phyloP scores from a whole-genome alignment of 2,329 filamentous ascomycete species.

The Colletotrichum sp. region DNA sequence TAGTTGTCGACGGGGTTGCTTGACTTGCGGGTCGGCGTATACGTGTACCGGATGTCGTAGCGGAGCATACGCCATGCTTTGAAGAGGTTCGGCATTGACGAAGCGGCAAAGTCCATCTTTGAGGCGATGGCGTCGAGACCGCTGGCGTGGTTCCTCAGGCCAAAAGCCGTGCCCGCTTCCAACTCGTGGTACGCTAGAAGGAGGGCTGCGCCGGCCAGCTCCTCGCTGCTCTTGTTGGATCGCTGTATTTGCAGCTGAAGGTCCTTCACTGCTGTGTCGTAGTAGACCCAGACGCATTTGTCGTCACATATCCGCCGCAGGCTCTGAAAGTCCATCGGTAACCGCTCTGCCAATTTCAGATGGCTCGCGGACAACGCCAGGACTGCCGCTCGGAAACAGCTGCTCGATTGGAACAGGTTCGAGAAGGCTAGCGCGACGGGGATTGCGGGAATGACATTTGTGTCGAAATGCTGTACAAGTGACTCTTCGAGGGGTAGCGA shows the following conservation, averaged over 20 bases:
- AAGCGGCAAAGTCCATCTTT: neutral
- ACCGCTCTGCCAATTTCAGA: neutral
- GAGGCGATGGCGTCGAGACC: conserved; percentile 4
- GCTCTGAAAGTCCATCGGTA: neutral
- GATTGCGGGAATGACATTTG: neutral
- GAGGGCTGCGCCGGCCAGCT: conserved; percentile 3
- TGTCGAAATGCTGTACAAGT: conserved; percentile 6
- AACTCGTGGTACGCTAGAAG: conserved; percentile 10
- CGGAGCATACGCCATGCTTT: conserved; percentile 15
- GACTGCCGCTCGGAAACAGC: neutral
- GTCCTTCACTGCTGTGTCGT: neutral
- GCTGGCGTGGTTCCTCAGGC: neutral
- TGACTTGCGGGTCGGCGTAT: neutral
- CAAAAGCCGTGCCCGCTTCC: neutral
- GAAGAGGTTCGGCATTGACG: neutral
- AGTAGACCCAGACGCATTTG: neutral
- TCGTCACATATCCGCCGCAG: neutral
- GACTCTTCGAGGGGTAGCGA: neutral
- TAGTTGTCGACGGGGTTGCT: neutral
- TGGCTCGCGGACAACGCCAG: conserved; percentile 8
- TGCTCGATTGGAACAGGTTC: neutral
- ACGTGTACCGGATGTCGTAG: neutral
- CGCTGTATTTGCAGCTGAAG: neutral
- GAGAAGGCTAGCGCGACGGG: conserved; percentile 4
- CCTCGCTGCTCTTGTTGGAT: neutral